Evolutionary conservation across 2,329 filamentous ascomycete genomes (phyloP).

Genomic region (Didymella sp.): DNA sequence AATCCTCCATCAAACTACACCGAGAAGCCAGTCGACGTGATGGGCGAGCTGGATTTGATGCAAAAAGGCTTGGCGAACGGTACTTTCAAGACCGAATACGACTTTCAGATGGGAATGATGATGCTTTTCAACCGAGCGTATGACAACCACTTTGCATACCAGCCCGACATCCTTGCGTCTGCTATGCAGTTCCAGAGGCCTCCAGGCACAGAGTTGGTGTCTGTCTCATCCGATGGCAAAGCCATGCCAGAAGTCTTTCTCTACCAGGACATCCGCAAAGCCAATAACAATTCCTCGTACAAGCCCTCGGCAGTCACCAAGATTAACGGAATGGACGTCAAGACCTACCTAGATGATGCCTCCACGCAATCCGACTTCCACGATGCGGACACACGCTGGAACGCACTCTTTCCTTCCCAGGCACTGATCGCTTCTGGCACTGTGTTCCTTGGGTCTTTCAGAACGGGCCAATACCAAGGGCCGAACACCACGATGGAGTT

Average conservation of each 20-base stretch:
- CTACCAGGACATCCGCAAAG: conserved; percentile 39
- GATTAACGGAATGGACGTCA: conserved; percentile 49
- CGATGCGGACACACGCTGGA: conserved; percentile 53
- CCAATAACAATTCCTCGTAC: conserved; percentile 37
- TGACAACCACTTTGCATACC: conserved; percentile 52
- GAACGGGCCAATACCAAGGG: conserved; percentile 41
- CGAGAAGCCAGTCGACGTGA: conserved; percentile 49
- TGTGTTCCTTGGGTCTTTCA: conserved; percentile 40
- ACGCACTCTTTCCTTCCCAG: conserved; percentile 49
- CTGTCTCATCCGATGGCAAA: conserved; percentile 47
- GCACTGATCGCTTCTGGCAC: conserved; percentile 38
- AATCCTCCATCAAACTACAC: conserved; percentile 48
- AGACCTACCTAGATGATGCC: conserved; percentile 43
- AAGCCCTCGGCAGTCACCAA: conserved; percentile 46
- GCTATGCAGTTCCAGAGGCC: conserved; percentile 49
- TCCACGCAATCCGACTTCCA: conserved; percentile 45
- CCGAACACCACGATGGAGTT: conserved; percentile 47
- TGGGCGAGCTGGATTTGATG: conserved; percentile 48
- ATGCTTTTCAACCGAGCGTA: conserved; percentile 47
- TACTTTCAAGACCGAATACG: conserved; percentile 50
- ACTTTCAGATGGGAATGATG: conserved; percentile 50
- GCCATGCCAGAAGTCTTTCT: conserved; percentile 48
- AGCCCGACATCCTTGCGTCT: conserved; percentile 47
- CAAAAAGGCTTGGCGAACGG: conserved; percentile 37
- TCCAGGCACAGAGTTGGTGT: conserved; percentile 41